Percentiles rank a stretch among this genome's conserved stretches.
phyloP scores from a whole-genome alignment of 2,329 filamentous ascomycete genomes.

The Sporothrix schenckii region DNA sequence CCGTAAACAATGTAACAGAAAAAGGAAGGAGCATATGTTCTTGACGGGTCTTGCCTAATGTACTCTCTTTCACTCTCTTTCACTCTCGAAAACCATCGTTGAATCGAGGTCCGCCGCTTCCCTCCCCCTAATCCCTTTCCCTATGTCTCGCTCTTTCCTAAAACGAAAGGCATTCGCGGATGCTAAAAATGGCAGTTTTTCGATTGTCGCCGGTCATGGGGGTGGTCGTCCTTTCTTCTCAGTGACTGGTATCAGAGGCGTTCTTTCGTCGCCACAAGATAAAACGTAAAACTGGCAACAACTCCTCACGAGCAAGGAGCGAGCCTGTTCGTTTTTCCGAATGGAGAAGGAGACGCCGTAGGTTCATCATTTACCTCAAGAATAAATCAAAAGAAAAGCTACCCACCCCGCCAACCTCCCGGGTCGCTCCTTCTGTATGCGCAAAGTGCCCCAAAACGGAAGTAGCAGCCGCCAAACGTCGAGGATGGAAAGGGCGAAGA shows the following conservation, averaged over 20 bases:
- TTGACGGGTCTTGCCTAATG: neutral
- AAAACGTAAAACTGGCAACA: slow-evolving; percentile 9
- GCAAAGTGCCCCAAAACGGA: neutral
- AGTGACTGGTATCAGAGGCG: slow-evolving; percentile 3
- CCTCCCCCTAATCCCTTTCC: neutral
- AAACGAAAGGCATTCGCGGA: neutral
- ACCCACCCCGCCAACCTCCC: too few species aligned
- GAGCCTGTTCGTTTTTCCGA: too few species aligned
- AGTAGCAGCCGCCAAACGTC: slow-evolving; percentile 1
- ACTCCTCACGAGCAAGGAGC: neutral
- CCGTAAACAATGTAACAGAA: too few species aligned
- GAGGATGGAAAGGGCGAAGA: neutral
- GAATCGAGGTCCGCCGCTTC: slow-evolving; percentile 1
- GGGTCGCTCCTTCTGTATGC: neutral
- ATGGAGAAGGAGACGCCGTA: too few species aligned
- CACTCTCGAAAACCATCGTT: neutral
- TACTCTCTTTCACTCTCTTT: too few species aligned
- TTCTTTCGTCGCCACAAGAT: neutral
- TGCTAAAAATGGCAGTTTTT: neutral
- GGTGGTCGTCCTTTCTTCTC: neutral
- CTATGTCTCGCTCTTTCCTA: slow-evolving; percentile 2
- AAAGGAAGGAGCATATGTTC: too few species aligned
- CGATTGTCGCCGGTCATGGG: neutral
- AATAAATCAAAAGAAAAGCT: too few species aligned
- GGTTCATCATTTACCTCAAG: too few species aligned